Percentiles rank a stretch among this genome's conserved stretches.
These are phyloP conservation scores for Claviceps humidiphila DNA, from an alignment of 2,329 filamentous ascomycete species.

Conservation along the genomic window DNA sequence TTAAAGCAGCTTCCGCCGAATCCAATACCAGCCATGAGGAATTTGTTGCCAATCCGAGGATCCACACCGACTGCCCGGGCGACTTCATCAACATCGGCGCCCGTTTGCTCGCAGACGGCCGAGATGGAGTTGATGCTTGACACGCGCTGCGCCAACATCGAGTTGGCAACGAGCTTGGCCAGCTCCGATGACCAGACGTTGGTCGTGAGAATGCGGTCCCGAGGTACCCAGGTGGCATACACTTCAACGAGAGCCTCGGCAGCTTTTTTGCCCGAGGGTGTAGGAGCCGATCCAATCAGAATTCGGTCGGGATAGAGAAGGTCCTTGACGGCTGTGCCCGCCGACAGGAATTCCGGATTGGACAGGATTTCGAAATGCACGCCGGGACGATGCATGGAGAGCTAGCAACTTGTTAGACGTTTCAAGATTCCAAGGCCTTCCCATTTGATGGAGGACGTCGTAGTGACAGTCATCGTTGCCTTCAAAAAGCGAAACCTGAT, in stretches of 20 bases:
- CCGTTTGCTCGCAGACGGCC: slow-evolving; percentile 65
- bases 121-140: slow-evolving; percentile 71
- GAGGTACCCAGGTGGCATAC: slow-evolving; percentile 59
- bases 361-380: slow-evolving; percentile 63
- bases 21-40: slow-evolving; percentile 61
- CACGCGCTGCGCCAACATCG: slow-evolving; percentile 68
- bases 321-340: slow-evolving; percentile 61
- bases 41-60: slow-evolving; percentile 56
- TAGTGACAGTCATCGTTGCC: no score
- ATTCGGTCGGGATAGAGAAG: slow-evolving; percentile 60
- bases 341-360: slow-evolving; percentile 71
- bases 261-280: slow-evolving; percentile 45
- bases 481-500: no score
- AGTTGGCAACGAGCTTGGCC: slow-evolving; percentile 66
- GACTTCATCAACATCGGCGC: slow-evolving; percentile 64
- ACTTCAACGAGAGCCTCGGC: slow-evolving; percentile 50
- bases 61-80: slow-evolving; percentile 55
- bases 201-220: slow-evolving; percentile 53
- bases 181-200: slow-evolving; percentile 70
- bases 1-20: slow-evolving; percentile 75
- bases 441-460: no score
- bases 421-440: no score
- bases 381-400: slow-evolving; percentile 45
- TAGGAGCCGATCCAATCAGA: slow-evolving; percentile 57
- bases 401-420: slow-evolving; percentile 19